Conservation (phyloP, 495 filamentous ascomycete genomes). For the Hypomontagnella submonticulosa region DNA sequence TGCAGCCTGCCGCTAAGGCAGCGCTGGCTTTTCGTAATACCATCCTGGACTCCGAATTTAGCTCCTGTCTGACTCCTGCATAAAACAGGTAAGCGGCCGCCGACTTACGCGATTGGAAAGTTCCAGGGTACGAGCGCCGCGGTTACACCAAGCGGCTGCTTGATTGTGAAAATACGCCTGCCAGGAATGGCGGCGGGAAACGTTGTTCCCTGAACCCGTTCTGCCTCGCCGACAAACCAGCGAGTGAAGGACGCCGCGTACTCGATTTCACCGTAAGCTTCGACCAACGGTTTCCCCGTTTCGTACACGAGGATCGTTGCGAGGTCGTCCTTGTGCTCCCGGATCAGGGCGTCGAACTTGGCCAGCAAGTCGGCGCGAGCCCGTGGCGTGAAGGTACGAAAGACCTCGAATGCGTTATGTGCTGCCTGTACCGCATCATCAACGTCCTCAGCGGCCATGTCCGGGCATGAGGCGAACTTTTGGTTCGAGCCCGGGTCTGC, state of each 20-base stretch:
- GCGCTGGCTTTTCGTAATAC: slow-evolving; percentile 74
- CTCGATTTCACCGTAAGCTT: slow-evolving; percentile 68
- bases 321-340: slow-evolving; percentile 63
- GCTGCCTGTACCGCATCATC: slow-evolving; percentile 68
- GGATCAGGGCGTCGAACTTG: slow-evolving; percentile 67
- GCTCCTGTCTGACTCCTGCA: no score
- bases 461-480: slow-evolving; percentile 72
- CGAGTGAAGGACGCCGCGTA: slow-evolving; percentile 70
- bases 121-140: slow-evolving; percentile 70
- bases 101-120: slow-evolving; percentile 60
- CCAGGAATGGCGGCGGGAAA: slow-evolving; percentile 65
- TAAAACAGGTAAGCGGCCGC: background rate
- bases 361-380: slow-evolving; percentile 70
- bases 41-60: slow-evolving; percentile 58
- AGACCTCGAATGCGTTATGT: slow-evolving; percentile 69
- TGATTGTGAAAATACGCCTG: slow-evolving; percentile 74
- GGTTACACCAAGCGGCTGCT: slow-evolving; percentile 70
- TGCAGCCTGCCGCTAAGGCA: slow-evolving; percentile 77
- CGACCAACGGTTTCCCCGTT: slow-evolving; percentile 71
- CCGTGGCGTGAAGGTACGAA: slow-evolving; percentile 68
- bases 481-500: slow-evolving; percentile 72
- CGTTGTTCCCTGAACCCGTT: slow-evolving; percentile 72
- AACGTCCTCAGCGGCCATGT: slow-evolving; percentile 69
- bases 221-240: slow-evolving; percentile 76
- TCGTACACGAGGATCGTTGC: slow-evolving; percentile 70